Base-by-base conservation (phyloP, 2,329 filamentous ascomycete species). In the Aspergillus quadricinctus region DNA sequence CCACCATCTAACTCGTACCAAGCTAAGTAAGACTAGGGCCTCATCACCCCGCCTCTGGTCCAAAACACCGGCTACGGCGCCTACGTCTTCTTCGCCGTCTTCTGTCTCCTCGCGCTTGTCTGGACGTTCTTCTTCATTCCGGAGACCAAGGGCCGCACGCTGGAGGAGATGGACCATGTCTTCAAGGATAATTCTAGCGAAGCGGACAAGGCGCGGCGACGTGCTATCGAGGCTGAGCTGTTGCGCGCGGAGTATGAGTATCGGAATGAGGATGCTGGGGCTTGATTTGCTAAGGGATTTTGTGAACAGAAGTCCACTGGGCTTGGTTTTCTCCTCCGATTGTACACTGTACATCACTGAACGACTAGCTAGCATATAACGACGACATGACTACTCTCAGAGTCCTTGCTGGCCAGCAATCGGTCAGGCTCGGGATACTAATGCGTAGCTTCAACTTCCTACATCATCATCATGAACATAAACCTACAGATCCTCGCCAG, bases 31-130 rank as follows among this genome's bases (percentile, higher is more conserved):
- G 7, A 6, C 25, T 21, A 75, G 52, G 85, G 87, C 37, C 80
- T 88, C 64, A 81, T 88, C 28, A 88, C 85, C 0, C 87, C 86
- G 0, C 80, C 85, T 1, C 79, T 88, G 37, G 81, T 89, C 23
- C 73, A 82, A 57, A 81, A 82, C 53, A 86, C 77, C 0, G 77
- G 77, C 1, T 80, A 73, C 60, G 79, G 79, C 3, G 69, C 74
- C 3, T 86, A 86, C 62, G 72, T 84, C 48, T 86, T 87, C 74
- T 87, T 87, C 59, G 82, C 79, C 0, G 73, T 77, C 2, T 83
- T 83, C 58, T 81, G 79, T 57, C 63, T 80, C 1, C 66, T 83
- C 4, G 77, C 79, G 0, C 69, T 78, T 7, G 56, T 79, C 5
- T 86, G 81, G 78, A 79, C 80, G 0, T 82, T 69, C 69, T 68